Conservation (phyloP, 345 rosid genomes). For the Salix arbutifolia region DNA sequence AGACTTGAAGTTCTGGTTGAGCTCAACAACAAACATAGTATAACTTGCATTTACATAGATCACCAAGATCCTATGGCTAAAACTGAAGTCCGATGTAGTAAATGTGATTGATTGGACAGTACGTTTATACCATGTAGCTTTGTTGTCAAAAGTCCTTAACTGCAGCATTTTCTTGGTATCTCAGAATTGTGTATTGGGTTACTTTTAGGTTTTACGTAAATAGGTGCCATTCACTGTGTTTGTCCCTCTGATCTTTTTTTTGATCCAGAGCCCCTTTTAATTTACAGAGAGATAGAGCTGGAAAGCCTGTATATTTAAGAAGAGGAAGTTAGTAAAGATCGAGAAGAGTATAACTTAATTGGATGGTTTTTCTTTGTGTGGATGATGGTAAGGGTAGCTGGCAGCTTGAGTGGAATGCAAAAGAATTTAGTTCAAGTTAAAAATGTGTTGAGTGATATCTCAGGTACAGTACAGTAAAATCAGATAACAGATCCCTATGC, state of each 20-base stretch:
- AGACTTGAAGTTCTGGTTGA: not conserved
- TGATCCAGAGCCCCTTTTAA: not conserved
- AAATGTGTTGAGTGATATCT: not conserved
- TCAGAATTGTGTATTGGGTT: not conserved
- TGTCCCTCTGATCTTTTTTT: not conserved
- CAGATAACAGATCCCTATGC: not conserved
- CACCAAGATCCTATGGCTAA: not conserved
- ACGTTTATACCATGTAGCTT: not conserved
- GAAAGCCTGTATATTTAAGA: not conserved
- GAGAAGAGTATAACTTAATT: not conserved
- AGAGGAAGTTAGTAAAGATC: not conserved
- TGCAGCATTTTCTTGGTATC: not conserved
- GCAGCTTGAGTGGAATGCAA: not conserved
- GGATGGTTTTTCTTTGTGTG: not conserved
- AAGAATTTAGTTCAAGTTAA: not conserved
- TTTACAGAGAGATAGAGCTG: not conserved
- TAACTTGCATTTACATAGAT: not conserved
- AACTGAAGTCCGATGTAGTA: not conserved
- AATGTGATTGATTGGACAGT: not conserved
- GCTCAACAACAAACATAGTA: not conserved
- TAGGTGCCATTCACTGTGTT: not conserved
- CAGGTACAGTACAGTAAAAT: not conserved
- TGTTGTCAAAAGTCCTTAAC: not conserved
- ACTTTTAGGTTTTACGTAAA: not conserved
- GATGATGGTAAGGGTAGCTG: not conserved